A percentile compares a stretch with the other conserved stretches of the same genome.
These are phyloP conservation scores for Miamiensis avidus DNA, from an alignment of 169 alveolate species.

Conservation along the genomic window DNA sequence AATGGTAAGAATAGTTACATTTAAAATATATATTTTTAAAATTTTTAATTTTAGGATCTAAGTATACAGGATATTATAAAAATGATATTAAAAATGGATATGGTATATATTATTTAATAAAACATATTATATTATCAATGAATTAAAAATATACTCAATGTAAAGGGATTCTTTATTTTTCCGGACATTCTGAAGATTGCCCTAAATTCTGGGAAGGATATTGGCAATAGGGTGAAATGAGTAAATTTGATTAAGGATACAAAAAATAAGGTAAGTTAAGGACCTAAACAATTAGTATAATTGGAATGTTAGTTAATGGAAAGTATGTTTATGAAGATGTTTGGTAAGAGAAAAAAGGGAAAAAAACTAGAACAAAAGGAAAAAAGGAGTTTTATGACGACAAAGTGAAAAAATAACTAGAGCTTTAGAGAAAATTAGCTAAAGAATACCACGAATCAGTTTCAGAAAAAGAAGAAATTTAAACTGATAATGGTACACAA, in stretches of 20 bases:
- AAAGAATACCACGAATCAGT: no score
- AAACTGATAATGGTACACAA: no score
- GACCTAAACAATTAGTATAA: no score
- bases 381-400: not conserved
- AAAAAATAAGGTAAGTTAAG: not conserved
- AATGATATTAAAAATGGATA: slow-evolving; percentile 61
- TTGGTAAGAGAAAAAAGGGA: not conserved
- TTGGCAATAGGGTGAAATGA: slow-evolving; percentile 62
- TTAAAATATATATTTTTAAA: no score
- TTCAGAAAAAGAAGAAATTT: no score
- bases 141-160: no score
- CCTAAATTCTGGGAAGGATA: slow-evolving; percentile 43
- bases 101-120: slow-evolving; percentile 62
- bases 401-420: no score
- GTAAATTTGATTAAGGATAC: not conserved
- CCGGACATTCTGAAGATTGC: not conserved
- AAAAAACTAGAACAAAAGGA: not conserved
- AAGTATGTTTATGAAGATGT: not conserved
- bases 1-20: slow-evolving; percentile 47
- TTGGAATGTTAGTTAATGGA: not conserved
- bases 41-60: not conserved
- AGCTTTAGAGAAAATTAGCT: no score
- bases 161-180: no score
- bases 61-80: slow-evolving; percentile 53
- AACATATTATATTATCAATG: no score